These are phyloP conservation scores for Thinopyrum obtusiflorum DNA, from an alignment of 202 grass and related monocot genomes.

Conservation along the genomic window DNA sequence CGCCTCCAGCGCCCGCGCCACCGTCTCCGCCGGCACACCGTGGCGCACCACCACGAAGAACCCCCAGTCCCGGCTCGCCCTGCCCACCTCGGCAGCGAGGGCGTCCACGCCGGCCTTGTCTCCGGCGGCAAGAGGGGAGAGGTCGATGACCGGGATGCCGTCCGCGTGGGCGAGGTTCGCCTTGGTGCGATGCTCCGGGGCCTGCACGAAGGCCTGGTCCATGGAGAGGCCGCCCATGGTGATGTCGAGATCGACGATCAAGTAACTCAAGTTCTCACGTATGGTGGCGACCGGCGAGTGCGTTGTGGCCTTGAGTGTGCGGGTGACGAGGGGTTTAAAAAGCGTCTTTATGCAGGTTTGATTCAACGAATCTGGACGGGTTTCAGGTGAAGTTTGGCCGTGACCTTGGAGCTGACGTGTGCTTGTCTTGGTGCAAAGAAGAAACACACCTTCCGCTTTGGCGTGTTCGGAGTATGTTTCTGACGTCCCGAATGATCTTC, in stretches of 20 bases:
- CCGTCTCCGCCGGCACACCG: constrained; percentile 41
- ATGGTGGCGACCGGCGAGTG: background rate
- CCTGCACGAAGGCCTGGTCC: constrained; percentile 74
- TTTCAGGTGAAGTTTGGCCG: background rate
- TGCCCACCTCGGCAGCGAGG: constrained; percentile 56
- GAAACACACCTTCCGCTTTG: background rate
- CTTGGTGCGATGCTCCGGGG: constrained; percentile 67
- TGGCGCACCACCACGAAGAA: constrained; percentile 83
- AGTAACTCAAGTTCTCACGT: background rate
- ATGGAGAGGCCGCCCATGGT: constrained; percentile 49
- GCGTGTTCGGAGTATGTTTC: background rate
- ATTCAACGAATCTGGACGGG: constrained; percentile 48
- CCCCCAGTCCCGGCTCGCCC: constrained; percentile 72
- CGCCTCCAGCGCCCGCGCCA: constrained; percentile 37
- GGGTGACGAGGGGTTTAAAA: background rate
- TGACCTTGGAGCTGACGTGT: background rate
- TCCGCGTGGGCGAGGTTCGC: constrained; percentile 39
- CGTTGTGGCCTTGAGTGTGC: background rate
- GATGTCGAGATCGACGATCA: background rate
- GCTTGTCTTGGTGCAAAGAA: background rate
- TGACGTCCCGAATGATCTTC: constrained; percentile 2
- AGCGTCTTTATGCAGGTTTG: background rate
- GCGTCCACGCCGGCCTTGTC: constrained; percentile 7
- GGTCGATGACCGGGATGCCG: constrained; percentile 75
- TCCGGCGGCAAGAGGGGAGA: constrained; percentile 42